These are phyloP conservation scores for Lipomyces anomalus DNA, from an alignment of 805 yeast species.

Conservation along the genomic window DNA sequence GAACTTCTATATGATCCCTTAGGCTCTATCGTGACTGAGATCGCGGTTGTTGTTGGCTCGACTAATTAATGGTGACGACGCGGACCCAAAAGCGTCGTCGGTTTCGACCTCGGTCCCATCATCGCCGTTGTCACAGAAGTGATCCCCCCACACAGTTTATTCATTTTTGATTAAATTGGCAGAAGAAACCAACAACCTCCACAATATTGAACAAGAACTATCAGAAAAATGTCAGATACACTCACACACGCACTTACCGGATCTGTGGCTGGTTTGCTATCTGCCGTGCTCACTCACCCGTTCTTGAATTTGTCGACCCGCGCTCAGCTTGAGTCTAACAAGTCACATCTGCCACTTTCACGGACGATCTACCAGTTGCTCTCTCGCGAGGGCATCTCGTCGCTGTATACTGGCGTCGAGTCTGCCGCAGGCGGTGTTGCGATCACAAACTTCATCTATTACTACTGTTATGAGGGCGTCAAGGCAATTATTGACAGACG, in stretches of 20 bases:
- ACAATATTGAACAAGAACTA: too few relatives aligned
- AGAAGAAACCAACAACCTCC: too few relatives aligned
- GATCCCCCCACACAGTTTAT: too few relatives aligned
- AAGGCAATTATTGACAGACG: slow-evolving; percentile 25
- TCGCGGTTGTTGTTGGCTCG: too few relatives aligned
- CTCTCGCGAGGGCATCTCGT: slow-evolving; percentile 53
- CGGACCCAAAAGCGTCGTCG: too few relatives aligned
- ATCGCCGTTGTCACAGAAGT: too few relatives aligned
- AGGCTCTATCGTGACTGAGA: too few relatives aligned
- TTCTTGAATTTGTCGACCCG: slow-evolving; percentile 78
- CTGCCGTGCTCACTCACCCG: slow-evolving; percentile 86
- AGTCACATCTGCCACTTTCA: slow-evolving; percentile 5
- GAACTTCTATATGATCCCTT: too few relatives aligned
- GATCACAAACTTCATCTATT: slow-evolving; percentile 80
- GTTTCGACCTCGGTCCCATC: too few relatives aligned
- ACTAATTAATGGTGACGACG: too few relatives aligned
- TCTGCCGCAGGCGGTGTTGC: slow-evolving; percentile 83
- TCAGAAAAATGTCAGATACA: too few relatives aligned
- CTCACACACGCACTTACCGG: slow-evolving; percentile 92
- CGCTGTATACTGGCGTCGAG: slow-evolving; percentile 80
- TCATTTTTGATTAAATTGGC: too few relatives aligned
- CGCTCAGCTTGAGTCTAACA: slow-evolving; percentile 62
- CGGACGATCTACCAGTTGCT: slow-evolving; percentile 9
- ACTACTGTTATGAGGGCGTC: slow-evolving; percentile 81
- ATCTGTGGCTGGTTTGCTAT: slow-evolving; percentile 85